These are phyloP conservation scores for Pseudogymnoascus sp. DNA, from an alignment of 2,329 filamentous ascomycete species.

Conservation along the genomic window DNA sequence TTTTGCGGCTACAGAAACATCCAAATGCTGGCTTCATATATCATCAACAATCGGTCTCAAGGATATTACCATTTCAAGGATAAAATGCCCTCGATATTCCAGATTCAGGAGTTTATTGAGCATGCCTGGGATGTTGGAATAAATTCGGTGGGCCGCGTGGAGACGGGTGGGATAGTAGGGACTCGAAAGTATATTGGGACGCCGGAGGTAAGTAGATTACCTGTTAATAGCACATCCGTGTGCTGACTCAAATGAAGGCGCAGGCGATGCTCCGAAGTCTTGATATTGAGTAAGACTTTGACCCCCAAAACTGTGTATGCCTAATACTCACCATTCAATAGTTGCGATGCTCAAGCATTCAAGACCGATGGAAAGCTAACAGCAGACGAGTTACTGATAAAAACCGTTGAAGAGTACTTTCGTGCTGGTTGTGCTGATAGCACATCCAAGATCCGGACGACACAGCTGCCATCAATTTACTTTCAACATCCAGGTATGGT, in stretches of 20 bases:
- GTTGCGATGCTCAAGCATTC: conserved; percentile 56
- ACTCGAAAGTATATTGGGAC: conserved; percentile 95
- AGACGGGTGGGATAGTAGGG: conserved; percentile 80
- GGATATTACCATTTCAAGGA: conserved; percentile 53
- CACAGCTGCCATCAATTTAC: conserved; percentile 73
- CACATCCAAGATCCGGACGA: conserved; percentile 57
- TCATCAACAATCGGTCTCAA: conserved; percentile 48
- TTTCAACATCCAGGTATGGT: conserved; percentile 66
- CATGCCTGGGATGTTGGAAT: conserved; percentile 79
- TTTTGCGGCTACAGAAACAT: conserved; percentile 96
- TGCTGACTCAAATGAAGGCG: conserved; percentile 41
- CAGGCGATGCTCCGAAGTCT: conserved; percentile 68
- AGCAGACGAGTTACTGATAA: conserved; percentile 43
- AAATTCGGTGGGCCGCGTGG: conserved; percentile 61
- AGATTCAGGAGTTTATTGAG: conserved; percentile 81
- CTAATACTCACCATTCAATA: conserved; percentile 23
- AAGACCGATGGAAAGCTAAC: conserved; percentile 33
- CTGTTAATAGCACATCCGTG: conserved; percentile 4
- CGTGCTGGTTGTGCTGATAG: conserved; percentile 41
- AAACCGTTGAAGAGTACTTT: conserved; percentile 69
- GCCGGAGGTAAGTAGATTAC: conserved; percentile 53
- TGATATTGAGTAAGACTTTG: conserved; percentile 48
- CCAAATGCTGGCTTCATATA: conserved; percentile 78
- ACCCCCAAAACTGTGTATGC: background rate
- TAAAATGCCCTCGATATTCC: conserved; percentile 64